These are phyloP conservation scores for Entomortierella lignicola DNA, from an alignment of 192 early-diverging fungal species.

Conservation along the genomic window DNA sequence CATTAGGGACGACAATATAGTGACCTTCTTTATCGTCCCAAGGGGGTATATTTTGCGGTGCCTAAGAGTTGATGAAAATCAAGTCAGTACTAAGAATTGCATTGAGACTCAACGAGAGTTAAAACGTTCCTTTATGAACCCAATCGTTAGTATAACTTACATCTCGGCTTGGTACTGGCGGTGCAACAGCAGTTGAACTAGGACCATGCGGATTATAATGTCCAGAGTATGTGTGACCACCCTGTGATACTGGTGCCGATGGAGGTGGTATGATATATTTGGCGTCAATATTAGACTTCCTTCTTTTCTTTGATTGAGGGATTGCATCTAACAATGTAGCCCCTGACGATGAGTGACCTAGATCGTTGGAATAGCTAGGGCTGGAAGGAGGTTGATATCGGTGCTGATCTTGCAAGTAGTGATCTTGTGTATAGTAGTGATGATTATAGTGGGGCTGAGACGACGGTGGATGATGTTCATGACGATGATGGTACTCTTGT, in stretches of 20 bases:
- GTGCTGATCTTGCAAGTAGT: background rate
- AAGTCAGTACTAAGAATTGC: too few species aligned
- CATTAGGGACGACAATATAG: slow-evolving; percentile 81
- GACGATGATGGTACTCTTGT: background rate
- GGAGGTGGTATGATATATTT: slow-evolving; percentile 26
- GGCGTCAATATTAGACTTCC: slow-evolving; percentile 28
- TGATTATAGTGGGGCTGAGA: slow-evolving; percentile 3
- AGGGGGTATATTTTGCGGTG: slow-evolving; percentile 41
- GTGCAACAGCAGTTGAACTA: background rate
- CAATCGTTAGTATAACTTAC: background rate
- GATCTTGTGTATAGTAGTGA: background rate
- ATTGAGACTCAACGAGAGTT: too few species aligned
- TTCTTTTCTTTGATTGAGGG: slow-evolving; percentile 18
- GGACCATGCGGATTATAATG: slow-evolving; percentile 19
- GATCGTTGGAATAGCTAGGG: slow-evolving; percentile 1
- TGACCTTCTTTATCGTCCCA: slow-evolving; percentile 96
- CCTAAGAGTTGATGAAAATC: slow-evolving; percentile 1
- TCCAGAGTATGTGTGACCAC: slow-evolving; percentile 1
- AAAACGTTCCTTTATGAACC: too few species aligned
- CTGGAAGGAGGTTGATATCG: background rate
- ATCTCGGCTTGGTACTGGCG: background rate
- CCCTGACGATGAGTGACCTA: background rate
- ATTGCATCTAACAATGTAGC: background rate
- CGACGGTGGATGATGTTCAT: background rate
- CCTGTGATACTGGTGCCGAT: slow-evolving; percentile 4